phyloP scores from a whole-genome alignment of 257 asterid genomes.

The Osmanthus fragrans region DNA sequence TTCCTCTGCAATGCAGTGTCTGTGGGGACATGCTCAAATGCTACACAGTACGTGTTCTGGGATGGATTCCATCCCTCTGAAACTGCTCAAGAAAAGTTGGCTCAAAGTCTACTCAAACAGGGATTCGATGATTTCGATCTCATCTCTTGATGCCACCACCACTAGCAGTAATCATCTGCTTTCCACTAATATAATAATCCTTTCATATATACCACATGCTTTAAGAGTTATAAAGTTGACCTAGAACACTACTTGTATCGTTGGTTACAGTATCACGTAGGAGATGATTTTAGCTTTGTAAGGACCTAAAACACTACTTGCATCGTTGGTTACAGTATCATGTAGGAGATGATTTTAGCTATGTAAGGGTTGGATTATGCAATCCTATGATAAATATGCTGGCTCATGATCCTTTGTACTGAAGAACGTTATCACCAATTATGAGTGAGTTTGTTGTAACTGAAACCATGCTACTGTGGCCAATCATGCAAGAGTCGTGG shows the following conservation, averaged over 20 bases:
- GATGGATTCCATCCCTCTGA: conserved; percentile 81
- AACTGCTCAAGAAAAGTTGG: conserved; percentile 64
- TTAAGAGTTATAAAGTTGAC: neutral
- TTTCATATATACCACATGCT: neutral
- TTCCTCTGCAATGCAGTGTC: conserved; percentile 64
- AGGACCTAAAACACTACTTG: neutral
- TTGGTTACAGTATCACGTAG: neutral
- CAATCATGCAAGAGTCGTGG: neutral
- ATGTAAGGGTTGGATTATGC: neutral
- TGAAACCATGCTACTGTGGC: neutral
- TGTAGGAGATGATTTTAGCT: neutral
- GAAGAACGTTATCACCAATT: neutral
- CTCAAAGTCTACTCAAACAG: conserved; percentile 56
- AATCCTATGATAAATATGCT: neutral
- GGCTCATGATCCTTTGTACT: neutral
- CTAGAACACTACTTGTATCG: neutral
- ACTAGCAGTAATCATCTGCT: conserved; percentile 4
- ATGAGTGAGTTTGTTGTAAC: neutral
- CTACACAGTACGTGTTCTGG: conserved; percentile 69
- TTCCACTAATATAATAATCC: conserved; percentile 21
- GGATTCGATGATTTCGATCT: conserved; percentile 71
- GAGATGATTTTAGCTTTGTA: no score
- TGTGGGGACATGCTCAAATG: conserved; percentile 75
- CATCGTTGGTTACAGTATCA: neutral
- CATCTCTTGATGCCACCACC: conserved; percentile 41